Percentiles rank a stretch among this genome's conserved stretches.
These are phyloP conservation scores for Fraxinus nigra DNA, from an alignment of 305 asterid species.

Conservation along the genomic window DNA sequence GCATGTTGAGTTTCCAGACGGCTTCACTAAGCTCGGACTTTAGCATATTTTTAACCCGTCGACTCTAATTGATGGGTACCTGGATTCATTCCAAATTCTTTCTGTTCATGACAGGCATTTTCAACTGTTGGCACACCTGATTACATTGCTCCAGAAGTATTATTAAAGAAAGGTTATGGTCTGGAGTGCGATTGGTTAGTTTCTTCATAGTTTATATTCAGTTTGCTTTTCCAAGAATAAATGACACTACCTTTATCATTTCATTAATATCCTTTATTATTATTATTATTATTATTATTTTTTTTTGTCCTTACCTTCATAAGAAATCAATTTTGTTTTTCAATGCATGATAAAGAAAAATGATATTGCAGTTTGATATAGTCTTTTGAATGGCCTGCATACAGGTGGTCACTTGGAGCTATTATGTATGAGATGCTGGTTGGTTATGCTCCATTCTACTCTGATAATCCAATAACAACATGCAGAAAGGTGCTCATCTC, in stretches of 20 bases:
- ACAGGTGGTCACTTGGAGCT: slow-evolving; percentile 96
- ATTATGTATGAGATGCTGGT: slow-evolving; percentile 90
- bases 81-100: not conserved
- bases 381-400: slow-evolving; percentile 16
- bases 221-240: not conserved
- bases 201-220: not conserved
- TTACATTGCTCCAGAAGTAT: slow-evolving; percentile 90
- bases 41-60: not conserved
- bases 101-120: slow-evolving; percentile 54
- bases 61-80: not conserved
- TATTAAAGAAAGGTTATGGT: slow-evolving; percentile 74
- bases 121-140: slow-evolving; percentile 95
- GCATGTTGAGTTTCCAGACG: not conserved
- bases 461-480: slow-evolving; percentile 76
- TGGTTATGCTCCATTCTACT: slow-evolving; percentile 83
- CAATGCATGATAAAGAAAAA: not conserved
- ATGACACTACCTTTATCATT: not conserved
- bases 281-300: not conserved
- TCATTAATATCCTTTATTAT: too few species aligned
- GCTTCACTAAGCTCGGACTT: not conserved
- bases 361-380: not conserved
- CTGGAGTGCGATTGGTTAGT: slow-evolving; percentile 89
- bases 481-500: slow-evolving; percentile 62
- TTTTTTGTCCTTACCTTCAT: not conserved
- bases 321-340: not conserved